Conservation (phyloP, 306 rosid species). For the Spatholobus suberectus region DNA sequence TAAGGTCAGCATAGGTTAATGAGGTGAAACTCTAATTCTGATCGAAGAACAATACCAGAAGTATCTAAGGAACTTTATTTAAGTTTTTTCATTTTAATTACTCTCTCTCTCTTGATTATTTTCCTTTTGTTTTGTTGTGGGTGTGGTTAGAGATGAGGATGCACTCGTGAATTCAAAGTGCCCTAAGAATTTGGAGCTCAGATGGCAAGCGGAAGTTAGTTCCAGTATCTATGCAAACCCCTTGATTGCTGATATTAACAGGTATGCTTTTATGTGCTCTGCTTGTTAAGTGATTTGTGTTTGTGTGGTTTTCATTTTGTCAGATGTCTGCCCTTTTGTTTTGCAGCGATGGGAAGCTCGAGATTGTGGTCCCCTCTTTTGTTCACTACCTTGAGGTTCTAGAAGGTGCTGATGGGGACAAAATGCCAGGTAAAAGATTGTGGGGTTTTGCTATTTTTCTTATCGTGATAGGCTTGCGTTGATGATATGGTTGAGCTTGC, state of each 20-base stretch:
- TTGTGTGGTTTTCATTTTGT: not conserved
- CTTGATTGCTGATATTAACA: conserved; percentile 91
- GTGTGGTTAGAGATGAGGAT: conserved; percentile 77
- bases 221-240: conserved; percentile 96
- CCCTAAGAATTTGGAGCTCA: conserved; percentile 92
- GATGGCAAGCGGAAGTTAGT: conserved; percentile 99
- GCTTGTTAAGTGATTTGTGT: not conserved
- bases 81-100: not conserved
- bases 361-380: conserved; percentile 92
- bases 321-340: not conserved
- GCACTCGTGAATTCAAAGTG: conserved; percentile 83
- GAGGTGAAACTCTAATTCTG: not conserved
- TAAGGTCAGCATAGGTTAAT: not conserved
- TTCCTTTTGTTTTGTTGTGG: not conserved
- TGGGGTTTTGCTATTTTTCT: conserved; percentile 4
- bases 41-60: not conserved
- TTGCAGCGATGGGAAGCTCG: conserved; percentile 96
- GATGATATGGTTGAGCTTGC: conserved; percentile 6
- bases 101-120: not conserved
- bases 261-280: conserved; percentile 52
- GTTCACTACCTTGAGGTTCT: conserved; percentile 97
- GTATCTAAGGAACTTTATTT: not conserved
- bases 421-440: conserved; percentile 78
- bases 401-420: conserved; percentile 98
- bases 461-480: not conserved